phyloP scores from a whole-genome alignment of 1,284 basidiomycete species.

The Boletus smithii region DNA sequence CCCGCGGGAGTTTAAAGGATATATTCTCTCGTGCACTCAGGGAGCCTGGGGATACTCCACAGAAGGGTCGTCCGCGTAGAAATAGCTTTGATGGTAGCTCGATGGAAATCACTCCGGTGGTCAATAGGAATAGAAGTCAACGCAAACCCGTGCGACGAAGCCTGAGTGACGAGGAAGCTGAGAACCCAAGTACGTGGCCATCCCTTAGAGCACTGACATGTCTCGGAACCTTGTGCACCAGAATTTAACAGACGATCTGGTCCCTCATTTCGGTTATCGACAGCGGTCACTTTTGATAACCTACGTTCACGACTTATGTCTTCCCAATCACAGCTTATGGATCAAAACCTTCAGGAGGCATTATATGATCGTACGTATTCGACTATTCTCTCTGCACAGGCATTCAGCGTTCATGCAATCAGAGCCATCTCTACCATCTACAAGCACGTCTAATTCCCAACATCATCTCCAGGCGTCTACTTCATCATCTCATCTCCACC shows the following conservation, averaged over 20 bases:
- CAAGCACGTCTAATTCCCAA: conserved; percentile 7
- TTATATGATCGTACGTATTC: conserved; percentile 34
- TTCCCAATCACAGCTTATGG: conserved; percentile 38
- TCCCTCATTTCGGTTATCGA: conserved; percentile 41
- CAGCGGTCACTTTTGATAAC: conserved; percentile 47
- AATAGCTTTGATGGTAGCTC: conserved; percentile 64
- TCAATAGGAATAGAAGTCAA: conserved; percentile 42
- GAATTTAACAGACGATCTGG: conserved; percentile 34
- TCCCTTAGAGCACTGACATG: conserved; percentile 1
- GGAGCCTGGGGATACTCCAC: conserved; percentile 60
- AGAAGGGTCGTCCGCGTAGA: conserved; percentile 38
- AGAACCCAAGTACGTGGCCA: conserved; percentile 50
- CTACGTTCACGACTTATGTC: conserved; percentile 47
- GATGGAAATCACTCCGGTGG: conserved; percentile 52
- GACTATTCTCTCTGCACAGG: background rate
- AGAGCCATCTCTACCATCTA: conserved; percentile 19
- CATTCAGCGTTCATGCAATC: conserved; percentile 3
- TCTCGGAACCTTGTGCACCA: conserved; percentile 18
- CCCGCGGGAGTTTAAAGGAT: conserved; percentile 55
- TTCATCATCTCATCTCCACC: conserved; percentile 12
- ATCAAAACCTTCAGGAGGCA: conserved; percentile 31
- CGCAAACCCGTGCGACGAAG: conserved; percentile 53
- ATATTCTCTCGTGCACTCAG: conserved; percentile 62
- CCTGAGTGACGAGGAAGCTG: conserved; percentile 66
- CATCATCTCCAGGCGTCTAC: conserved; percentile 9